Base-by-base conservation (phyloP, 2,329 filamentous ascomycete species). In the Beauveria sp. region DNA sequence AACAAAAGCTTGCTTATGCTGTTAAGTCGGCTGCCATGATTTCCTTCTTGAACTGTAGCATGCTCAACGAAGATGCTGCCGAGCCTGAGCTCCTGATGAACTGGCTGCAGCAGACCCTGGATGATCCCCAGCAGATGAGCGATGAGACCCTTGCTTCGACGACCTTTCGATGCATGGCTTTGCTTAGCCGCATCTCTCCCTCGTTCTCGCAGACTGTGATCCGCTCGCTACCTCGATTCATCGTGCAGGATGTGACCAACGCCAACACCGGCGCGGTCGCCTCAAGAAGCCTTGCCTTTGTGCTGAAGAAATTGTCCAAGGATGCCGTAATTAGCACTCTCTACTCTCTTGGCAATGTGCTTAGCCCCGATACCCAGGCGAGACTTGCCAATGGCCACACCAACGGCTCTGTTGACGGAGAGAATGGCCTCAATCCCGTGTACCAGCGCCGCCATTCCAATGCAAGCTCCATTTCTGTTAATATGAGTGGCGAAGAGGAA, bases 261-360 rank as follows among this genome's bases (percentile, higher is more conserved):
- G 83, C 85, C 18, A 79, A 83, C 31, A 90, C 87, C 14, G 87
- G 95, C 49, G 81, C 81, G 2, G 82, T 93, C 40, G 93, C 93
- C 31, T 91, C 93, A n/a, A 86, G 87, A 66, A 95, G 89, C 67
- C 79, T 99, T 40, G 92, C 93, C 2, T 88, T 88, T 66, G 86
- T 96, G 20, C 79, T 99, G 61, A 88, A 88, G 67, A 82, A 88
- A 68, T 81, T 98, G 14, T 96, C 95, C 1, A 90, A 96, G 68
- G 95, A 99, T 77, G 88, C 92, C 42, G 84, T 96, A 42, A 98
- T 99, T 66, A 96, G 93, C 5, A 98, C 93, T 1, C 79, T 99
- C 10, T 99, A 99, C 75, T 95, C 92, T 0, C 81, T 99, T n/a
- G 95, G 95, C 22, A 99, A 99, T 71, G 89, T 96, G 4, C 80